These are phyloP conservation scores for Penicillium sp. DNA, from an alignment of 2,329 filamentous ascomycete species.

Conservation along the genomic window DNA sequence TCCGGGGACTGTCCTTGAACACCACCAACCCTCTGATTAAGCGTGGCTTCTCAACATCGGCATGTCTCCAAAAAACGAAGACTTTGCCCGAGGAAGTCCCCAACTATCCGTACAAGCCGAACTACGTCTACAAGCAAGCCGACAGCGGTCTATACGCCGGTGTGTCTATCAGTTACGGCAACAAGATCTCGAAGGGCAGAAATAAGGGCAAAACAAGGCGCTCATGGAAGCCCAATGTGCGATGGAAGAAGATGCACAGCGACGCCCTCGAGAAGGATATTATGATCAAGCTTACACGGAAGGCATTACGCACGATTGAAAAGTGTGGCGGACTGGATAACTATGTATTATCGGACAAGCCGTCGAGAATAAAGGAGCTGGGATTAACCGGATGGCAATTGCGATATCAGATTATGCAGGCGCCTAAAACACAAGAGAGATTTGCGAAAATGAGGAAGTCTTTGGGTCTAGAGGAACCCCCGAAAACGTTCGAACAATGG, in stretches of 20 bases:
- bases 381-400: conserved; percentile 88
- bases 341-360: conserved; percentile 80
- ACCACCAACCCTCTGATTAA: conserved; percentile 22
- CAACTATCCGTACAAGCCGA: conserved; percentile 46
- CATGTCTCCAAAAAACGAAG: conserved; percentile 27
- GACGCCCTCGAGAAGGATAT: conserved; percentile 41
- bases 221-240: conserved; percentile 48
- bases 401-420: conserved; percentile 86
- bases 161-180: conserved; percentile 44
- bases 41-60: conserved; percentile 37
- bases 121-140: conserved; percentile 42
- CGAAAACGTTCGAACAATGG: conserved; percentile 37
- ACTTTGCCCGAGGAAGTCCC: conserved; percentile 37
- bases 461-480: conserved; percentile 60
- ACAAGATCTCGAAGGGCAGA: conserved; percentile 48
- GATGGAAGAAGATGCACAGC: conserved; percentile 44
- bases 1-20: conserved; percentile 35
- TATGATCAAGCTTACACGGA: conserved; percentile 44
- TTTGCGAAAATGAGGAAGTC: conserved; percentile 62
- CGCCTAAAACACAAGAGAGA: conserved; percentile 59
- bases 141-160: conserved; percentile 48
- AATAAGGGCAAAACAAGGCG: conserved; percentile 49
- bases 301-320: conserved; percentile 58
- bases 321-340: conserved; percentile 86
- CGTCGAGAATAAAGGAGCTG: conserved; percentile 74